Evolutionary conservation across 2,329 filamentous ascomycete genomes (phyloP).

Genomic region (Biscogniauxia marginata): DNA sequence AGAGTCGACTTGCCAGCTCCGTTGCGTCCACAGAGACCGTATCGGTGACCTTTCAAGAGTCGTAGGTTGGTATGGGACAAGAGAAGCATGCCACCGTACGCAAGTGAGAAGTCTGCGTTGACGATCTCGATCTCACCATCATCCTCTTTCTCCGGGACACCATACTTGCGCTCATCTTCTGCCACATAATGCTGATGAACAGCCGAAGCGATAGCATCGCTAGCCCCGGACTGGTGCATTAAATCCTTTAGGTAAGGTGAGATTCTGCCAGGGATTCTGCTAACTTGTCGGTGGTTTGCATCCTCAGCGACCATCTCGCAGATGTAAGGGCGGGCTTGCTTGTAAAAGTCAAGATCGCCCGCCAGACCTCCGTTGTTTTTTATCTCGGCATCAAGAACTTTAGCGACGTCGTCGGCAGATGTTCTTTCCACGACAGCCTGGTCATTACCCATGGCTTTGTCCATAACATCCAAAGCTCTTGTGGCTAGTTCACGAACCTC

Average conservation of each 20-base stretch:
- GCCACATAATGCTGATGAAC: slow-evolving; percentile 77
- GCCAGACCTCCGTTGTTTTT: slow-evolving; percentile 65
- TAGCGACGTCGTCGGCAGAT: slow-evolving; percentile 70
- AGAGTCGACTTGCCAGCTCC: slow-evolving; percentile 98
- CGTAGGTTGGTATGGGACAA: slow-evolving; percentile 94
- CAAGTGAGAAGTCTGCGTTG: slow-evolving; percentile 95
- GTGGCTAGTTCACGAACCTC: slow-evolving; percentile 90
- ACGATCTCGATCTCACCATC: slow-evolving; percentile 95
- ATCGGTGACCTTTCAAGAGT: slow-evolving; percentile 92
- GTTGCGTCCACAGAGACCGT: slow-evolving; percentile 95
- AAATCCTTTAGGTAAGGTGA: slow-evolving; percentile 74
- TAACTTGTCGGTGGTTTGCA: slow-evolving; percentile 76
- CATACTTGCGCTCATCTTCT: slow-evolving; percentile 85
- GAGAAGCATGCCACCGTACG: slow-evolving; percentile 95
- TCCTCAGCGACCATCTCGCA: slow-evolving; percentile 83
- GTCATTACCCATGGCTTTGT: slow-evolving; percentile 84
- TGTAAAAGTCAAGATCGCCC: slow-evolving; percentile 63
- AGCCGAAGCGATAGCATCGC: slow-evolving; percentile 64
- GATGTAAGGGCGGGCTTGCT: slow-evolving; percentile 70
- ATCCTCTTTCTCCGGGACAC: slow-evolving; percentile 80
- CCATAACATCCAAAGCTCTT: slow-evolving; percentile 80
- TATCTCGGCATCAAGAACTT: slow-evolving; percentile 73
- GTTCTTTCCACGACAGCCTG: slow-evolving; percentile 65
- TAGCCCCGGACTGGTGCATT: slow-evolving; percentile 59
- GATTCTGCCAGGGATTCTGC: slow-evolving; percentile 68